These are phyloP conservation scores for Metschnikowia reukaufii DNA, from an alignment of 805 yeast species.

Conservation along the genomic window DNA sequence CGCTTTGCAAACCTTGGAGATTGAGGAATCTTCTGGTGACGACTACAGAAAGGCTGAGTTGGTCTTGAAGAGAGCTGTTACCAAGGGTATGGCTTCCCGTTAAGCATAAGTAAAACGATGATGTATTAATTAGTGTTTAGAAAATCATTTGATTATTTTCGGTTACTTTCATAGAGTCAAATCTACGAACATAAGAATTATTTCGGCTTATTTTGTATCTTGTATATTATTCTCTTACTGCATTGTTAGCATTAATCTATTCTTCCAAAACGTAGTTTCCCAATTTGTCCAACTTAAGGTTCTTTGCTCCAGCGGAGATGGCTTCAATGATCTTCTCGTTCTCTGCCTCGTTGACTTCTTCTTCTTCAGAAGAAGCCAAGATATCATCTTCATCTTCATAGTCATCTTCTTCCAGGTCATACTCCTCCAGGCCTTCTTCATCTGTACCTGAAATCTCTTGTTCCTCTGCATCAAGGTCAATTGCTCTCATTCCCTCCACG, in stretches of 20 bases:
- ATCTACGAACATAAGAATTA: slow-evolving; percentile 7
- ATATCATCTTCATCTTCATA: slow-evolving; percentile 34
- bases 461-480: slow-evolving; percentile 33
- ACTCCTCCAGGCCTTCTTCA: slow-evolving; percentile 28
- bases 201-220: too few species aligned
- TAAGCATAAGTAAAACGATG: slow-evolving; percentile 41
- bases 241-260: too few species aligned
- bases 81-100: slow-evolving; percentile 99
- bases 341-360: slow-evolving; percentile 32
- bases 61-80: slow-evolving; percentile 97
- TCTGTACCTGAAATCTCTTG: slow-evolving; percentile 43
- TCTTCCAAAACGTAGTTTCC: slow-evolving; percentile 76
- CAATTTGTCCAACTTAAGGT: slow-evolving; percentile 75
- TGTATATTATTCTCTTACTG: too few species aligned
- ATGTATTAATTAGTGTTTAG: slow-evolving; percentile 22
- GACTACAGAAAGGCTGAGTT: slow-evolving; percentile 99
- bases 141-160: slow-evolving; percentile 17
- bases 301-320: slow-evolving; percentile 57
- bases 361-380: slow-evolving; percentile 23
- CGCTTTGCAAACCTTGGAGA: slow-evolving; percentile 95
- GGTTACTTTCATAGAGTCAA: slow-evolving; percentile 8
- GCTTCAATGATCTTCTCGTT: slow-evolving; percentile 68
- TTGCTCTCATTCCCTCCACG: slow-evolving; percentile 61
- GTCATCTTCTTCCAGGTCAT: slow-evolving; percentile 32
- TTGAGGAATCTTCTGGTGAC: slow-evolving; percentile 95